Evolutionary conservation across 805 yeast genomes (phyloP), one percentile per base, ranked within the genome.

Genomic region (Danielozyma ontarioensis): DNA sequence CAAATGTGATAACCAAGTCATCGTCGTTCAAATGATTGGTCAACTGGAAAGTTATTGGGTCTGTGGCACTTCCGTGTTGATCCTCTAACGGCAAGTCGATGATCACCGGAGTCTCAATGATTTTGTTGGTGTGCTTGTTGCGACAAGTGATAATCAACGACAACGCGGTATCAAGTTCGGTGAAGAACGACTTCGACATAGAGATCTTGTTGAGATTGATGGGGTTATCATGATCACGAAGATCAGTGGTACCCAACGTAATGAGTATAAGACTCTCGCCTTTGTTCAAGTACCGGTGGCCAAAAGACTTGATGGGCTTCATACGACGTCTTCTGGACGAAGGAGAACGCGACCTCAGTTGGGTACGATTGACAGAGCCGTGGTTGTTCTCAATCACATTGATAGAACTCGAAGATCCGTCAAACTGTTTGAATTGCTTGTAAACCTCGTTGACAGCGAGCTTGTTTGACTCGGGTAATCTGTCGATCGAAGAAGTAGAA

Each of bases 91-190:
- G 97, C 40, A 89, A 65, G 46, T 88, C 96, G 17, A 83, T 53
- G 5, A 81, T 66, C 1, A 75, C 74, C 1, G 84, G 77, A 3
- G 83, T 73, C 36, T 74, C 81, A 10, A 65, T 45, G 12, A 51
- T 50, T 22, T 46, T 43, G 33, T 53, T 55, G 15, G 52, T 54
- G 4, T 25, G 26, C 36, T 50, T 53, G 36, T 55, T 47, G 32
- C 57, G 52, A 44, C 70, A 64, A 4, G 70, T 61, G 16, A 89
- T 72, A 7, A 78, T 77, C 28, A 89, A 63, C 1, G 95, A 82
- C 25, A 89, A 70, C 0, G 95, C 95, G 3, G 95, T 86, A 46
- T 89, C 96, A 25, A 88, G 67, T 52, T 85, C 93, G 0, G 95
- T 83, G n/a, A 80, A 72, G 37, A 80, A 83, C 3, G 80, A 80